phyloP scores from a whole-genome alignment of 192 early-diverging fungal species.

The Haplosporangium gracile region DNA sequence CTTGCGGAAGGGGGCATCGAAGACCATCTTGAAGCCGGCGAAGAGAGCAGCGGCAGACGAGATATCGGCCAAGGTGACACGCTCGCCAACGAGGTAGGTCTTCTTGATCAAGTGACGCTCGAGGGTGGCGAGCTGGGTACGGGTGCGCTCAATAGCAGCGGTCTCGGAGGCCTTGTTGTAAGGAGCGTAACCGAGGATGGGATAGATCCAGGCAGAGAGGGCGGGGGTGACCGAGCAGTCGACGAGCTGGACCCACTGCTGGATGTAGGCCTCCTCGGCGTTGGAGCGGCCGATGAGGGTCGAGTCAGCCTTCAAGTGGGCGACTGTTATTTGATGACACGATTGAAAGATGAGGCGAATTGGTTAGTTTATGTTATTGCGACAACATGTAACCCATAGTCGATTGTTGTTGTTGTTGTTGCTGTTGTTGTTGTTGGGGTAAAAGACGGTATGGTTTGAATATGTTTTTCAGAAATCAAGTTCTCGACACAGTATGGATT shows the following conservation, averaged over 20 bases:
- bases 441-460: background rate
- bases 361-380: background rate
- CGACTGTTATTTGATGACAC: constrained; percentile 35
- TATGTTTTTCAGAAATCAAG: constrained; percentile 51
- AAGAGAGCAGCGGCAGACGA: constrained; percentile 70
- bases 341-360: background rate
- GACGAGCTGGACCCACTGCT: constrained; percentile 73
- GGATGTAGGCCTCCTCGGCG: constrained; percentile 72
- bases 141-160: constrained; percentile 76
- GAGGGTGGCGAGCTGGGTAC: constrained; percentile 74
- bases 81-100: constrained; percentile 97
- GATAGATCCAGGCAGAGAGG: constrained; percentile 57
- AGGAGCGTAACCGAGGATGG: constrained; percentile 59
- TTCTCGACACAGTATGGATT: constrained; percentile 58
- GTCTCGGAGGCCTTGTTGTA: constrained; percentile 73
- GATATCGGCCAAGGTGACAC: constrained; percentile 93
- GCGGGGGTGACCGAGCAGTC: constrained; percentile 67
- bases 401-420: background rate
- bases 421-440: background rate
- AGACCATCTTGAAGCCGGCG: constrained; percentile 63
- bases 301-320: constrained; percentile 61
- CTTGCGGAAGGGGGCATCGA: constrained; percentile 86
- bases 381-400: background rate
- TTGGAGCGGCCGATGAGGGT: constrained; percentile 70
- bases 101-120: constrained; percentile 85